Conservation (phyloP, 1,284 basidiomycete genomes). For the Phellopilus nigrolimitatus region DNA sequence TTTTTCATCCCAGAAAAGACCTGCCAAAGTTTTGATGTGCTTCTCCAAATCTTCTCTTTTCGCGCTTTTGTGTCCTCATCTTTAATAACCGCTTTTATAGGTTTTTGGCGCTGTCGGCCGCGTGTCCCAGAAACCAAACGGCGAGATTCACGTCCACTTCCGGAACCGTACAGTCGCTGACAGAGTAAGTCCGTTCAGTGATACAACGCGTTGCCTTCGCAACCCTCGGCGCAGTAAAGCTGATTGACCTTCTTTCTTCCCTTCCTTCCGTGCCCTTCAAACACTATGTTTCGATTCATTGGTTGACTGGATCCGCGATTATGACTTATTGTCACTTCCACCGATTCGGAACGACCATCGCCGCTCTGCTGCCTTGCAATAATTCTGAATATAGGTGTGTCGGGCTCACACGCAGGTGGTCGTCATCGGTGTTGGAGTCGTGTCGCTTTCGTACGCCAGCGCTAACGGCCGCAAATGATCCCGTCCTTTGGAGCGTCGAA, state of each 20-base stretch:
- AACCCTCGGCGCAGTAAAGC: too few relatives aligned
- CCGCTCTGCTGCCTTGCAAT: neutral
- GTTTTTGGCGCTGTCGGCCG: slow-evolving; percentile 14
- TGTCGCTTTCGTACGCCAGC: slow-evolving; percentile 5
- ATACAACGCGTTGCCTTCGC: neutral
- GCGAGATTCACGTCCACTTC: slow-evolving; percentile 16
- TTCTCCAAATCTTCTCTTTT: neutral
- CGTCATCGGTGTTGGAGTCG: slow-evolving; percentile 6
- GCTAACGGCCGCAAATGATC: neutral
- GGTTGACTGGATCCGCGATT: too few relatives aligned
- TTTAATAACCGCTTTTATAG: slow-evolving; percentile 5
- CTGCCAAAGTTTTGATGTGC: neutral
- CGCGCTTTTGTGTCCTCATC: neutral
- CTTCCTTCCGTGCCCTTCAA: slow-evolving; percentile 5
- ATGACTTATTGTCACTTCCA: neutral
- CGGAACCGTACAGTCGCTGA: slow-evolving; percentile 13
- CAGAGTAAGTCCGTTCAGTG: slow-evolving; percentile 5
- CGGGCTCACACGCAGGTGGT: slow-evolving; percentile 15
- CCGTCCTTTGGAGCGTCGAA: neutral
- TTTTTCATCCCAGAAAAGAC: neutral
- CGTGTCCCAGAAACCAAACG: slow-evolving; percentile 9
- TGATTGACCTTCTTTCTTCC: neutral
- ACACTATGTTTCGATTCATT: neutral
- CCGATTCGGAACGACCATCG: neutral
- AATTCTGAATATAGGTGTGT: slow-evolving; percentile 3